phyloP scores from a whole-genome alignment of 2,329 filamentous ascomycete species.

The Fusarium nygamai region DNA sequence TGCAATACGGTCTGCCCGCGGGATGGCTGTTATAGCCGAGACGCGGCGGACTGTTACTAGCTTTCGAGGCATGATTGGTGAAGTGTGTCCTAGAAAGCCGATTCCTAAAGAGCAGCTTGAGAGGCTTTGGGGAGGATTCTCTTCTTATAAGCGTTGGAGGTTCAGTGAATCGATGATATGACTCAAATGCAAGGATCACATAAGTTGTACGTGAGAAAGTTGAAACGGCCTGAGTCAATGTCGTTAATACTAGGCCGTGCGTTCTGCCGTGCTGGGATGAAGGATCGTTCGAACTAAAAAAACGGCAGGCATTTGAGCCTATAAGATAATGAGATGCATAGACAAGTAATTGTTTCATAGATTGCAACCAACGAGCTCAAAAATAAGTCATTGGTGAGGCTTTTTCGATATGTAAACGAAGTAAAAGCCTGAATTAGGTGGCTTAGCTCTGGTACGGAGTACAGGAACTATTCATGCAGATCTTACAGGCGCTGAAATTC shows the following conservation, averaged over 20 bases:
- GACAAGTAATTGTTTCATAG: not conserved
- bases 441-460: not conserved
- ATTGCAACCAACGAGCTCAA: not conserved
- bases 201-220: not conserved
- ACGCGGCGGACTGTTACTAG: conserved; percentile 37
- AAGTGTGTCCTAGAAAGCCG: not conserved
- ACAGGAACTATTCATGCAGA: not conserved
- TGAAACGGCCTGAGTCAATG: conserved; percentile 2
- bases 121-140: not conserved
- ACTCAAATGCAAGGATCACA: conserved; percentile 9
- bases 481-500: not conserved
- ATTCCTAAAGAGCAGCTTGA: not conserved
- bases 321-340: not conserved
- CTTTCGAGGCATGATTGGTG: conserved; percentile 31
- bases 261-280: not conserved
- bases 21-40: conserved; percentile 29
- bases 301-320: not conserved
- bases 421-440: not conserved
- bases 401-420: not conserved
- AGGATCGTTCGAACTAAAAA: not conserved
- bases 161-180: conserved; percentile 8
- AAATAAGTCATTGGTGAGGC: not conserved
- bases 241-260: not conserved
- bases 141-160: not conserved
- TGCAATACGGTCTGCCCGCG: conserved; percentile 31